A percentile compares a stretch with the other conserved stretches of the same genome.
These are phyloP conservation scores for Cutaneotrichosporon mucoides DNA, from an alignment of 1,284 basidiomycete species.

Conservation along the genomic window DNA sequence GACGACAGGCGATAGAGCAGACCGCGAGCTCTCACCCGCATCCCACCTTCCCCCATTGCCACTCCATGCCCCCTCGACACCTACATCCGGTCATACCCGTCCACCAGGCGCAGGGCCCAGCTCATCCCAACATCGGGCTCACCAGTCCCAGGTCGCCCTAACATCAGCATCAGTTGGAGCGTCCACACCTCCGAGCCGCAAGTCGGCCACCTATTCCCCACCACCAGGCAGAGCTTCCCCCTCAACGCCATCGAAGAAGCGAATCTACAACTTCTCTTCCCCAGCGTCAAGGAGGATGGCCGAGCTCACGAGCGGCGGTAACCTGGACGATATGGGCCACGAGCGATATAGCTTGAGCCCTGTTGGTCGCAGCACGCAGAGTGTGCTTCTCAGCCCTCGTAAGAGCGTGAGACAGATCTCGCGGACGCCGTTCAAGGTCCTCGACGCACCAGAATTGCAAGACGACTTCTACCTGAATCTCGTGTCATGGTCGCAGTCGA, in stretches of 20 bases:
- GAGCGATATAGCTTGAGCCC: constrained; percentile 87
- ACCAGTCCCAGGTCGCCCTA: constrained; percentile 43
- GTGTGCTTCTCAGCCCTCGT: constrained; percentile 78
- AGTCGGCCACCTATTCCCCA: constrained; percentile 32
- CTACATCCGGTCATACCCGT: constrained; percentile 37
- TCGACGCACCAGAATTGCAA: constrained; percentile 93
- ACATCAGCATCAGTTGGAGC: constrained; percentile 25
- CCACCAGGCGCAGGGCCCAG: constrained; percentile 42
- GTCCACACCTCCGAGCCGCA: constrained; percentile 29
- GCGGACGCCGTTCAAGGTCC: constrained; percentile 94
- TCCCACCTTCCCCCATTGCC: constrained; percentile 44
- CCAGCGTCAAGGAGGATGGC: constrained; percentile 41
- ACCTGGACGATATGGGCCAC: constrained; percentile 60
- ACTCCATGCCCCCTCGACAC: constrained; percentile 43
- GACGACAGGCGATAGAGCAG: constrained; percentile 26
- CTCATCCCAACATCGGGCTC: constrained; percentile 40
- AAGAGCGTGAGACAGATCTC: constrained; percentile 76
- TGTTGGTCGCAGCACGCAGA: constrained; percentile 75
- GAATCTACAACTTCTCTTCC: constrained; percentile 53
- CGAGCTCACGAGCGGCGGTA: constrained; percentile 29
- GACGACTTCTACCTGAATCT: constrained; percentile 99
- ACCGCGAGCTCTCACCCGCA: constrained; percentile 39
- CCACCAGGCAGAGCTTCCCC: constrained; percentile 44
- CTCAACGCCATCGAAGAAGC: constrained; percentile 49
- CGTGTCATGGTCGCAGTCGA: constrained; percentile 96